A percentile compares a stretch with the other conserved stretches of the same genome.
Evolutionary conservation across 75 land plant genomes (phyloP).

Genomic region (Larix kaempferi): DNA sequence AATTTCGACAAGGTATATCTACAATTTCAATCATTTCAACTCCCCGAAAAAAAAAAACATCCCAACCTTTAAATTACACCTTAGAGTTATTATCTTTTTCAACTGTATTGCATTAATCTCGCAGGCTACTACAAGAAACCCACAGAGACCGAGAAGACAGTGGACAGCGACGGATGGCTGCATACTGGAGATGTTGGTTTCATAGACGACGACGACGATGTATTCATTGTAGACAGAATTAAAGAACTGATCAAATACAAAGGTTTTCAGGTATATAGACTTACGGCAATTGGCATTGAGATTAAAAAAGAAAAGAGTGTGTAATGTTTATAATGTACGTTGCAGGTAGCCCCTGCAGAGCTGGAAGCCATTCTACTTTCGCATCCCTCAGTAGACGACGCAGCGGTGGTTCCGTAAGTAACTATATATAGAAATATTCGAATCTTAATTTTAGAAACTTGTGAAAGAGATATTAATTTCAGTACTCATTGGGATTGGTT

Average conservation of each 20-base stretch:
- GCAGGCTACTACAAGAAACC: slow-evolving; percentile 82
- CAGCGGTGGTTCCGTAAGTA: slow-evolving; percentile 80
- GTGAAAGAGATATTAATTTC: no score
- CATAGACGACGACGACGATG: slow-evolving; percentile 92
- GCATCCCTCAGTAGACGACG: slow-evolving; percentile 80
- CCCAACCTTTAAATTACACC: no score
- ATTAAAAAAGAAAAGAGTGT: no score
- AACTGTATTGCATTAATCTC: no score
- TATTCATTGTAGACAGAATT: slow-evolving; percentile 88
- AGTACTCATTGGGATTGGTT: no score
- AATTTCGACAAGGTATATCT: no score
- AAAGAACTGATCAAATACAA: slow-evolving; percentile 98
- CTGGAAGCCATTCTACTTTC: slow-evolving; percentile 74
- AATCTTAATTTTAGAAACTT: no score
- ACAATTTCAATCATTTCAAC: no score
- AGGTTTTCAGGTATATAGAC: slow-evolving; percentile 75
- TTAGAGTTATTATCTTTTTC: no score
- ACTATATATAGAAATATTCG: background rate
- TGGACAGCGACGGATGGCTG: slow-evolving; percentile 84
- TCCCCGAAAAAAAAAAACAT: no score
- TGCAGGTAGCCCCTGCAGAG: slow-evolving; percentile 95
- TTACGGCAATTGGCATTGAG: background rate
- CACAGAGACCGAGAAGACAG: slow-evolving; percentile 58
- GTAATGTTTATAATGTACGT: background rate
- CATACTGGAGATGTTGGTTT: slow-evolving; percentile 95